Evolutionary conservation across 1,284 basidiomycete species (phyloP).

Genomic region (Cutaneotrichosporon cavernicola): DNA sequence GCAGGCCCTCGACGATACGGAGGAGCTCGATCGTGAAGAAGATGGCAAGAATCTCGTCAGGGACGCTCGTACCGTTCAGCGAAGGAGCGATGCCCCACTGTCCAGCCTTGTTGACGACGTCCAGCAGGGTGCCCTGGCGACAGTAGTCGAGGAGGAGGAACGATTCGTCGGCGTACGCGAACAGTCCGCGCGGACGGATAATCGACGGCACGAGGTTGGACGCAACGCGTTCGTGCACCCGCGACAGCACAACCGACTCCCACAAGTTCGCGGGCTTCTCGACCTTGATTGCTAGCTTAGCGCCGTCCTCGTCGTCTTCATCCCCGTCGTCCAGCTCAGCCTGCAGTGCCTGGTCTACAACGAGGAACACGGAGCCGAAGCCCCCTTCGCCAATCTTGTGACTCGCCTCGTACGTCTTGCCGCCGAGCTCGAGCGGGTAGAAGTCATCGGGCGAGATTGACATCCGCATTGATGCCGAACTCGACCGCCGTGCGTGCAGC

Average conservation of each 20-base stretch:
- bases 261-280: conserved; percentile 85
- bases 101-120: conserved; percentile 83
- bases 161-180: conserved; percentile 83
- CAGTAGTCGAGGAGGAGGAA: conserved; percentile 86
- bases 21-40: conserved; percentile 94
- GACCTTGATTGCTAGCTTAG: conserved; percentile 82
- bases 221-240: conserved; percentile 69
- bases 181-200: conserved; percentile 71
- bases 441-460: conserved; percentile 38
- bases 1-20: conserved; percentile 77
- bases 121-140: conserved; percentile 87
- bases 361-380: conserved; percentile 90
- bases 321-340: conserved; percentile 58
- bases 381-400: conserved; percentile 96
- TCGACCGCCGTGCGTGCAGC: conserved; percentile 44
- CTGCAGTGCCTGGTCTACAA: conserved; percentile 56
- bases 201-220: conserved; percentile 63
- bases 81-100: conserved; percentile 57
- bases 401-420: conserved; percentile 65
- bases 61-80: conserved; percentile 48
- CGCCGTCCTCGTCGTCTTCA: conserved; percentile 61
- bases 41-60: conserved; percentile 91
- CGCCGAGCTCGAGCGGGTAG: conserved; percentile 56
- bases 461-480: conserved; percentile 30
- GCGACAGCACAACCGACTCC: conserved; percentile 86